These are phyloP conservation scores for Capronia epimyces DNA, from an alignment of 2,329 filamentous ascomycete species.

Conservation along the genomic window DNA sequence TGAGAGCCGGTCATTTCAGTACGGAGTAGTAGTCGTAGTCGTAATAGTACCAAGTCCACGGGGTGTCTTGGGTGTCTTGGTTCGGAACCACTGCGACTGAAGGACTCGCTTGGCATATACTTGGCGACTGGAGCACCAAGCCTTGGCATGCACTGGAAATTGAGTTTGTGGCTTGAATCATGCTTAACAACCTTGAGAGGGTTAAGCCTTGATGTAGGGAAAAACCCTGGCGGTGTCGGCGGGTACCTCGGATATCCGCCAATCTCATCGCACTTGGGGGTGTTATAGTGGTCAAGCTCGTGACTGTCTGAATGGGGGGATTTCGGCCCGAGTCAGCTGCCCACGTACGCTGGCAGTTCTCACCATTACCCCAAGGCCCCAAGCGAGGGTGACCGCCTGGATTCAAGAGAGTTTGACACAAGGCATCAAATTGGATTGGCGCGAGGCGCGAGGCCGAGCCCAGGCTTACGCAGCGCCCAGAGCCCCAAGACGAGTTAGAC, in stretches of 20 bases:
- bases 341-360: background rate
- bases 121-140: background rate
- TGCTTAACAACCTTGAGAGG: conserved; percentile 25
- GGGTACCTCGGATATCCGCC: too few relatives aligned
- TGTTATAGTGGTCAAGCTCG: background rate
- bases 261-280: background rate
- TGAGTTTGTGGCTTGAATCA: conserved; percentile 24
- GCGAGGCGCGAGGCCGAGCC: conserved; percentile 6
- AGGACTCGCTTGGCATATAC: background rate
- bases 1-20: background rate
- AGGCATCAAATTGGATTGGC: background rate
- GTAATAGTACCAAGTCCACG: background rate
- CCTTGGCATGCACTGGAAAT: conserved; percentile 5
- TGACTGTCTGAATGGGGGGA: background rate
- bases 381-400: background rate
- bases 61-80: background rate
- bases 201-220: conserved; percentile 21
- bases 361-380: background rate
- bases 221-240: background rate
- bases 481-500: background rate
- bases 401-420: background rate
- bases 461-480: conserved; percentile 18
- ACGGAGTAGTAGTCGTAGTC: too few relatives aligned
- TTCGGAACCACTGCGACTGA: background rate
- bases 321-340: background rate